Evolutionary conservation across 1,284 basidiomycete genomes (phyloP), one percentile per base, ranked within the genome.

Genomic region (Thecaphora thlaspeos): DNA sequence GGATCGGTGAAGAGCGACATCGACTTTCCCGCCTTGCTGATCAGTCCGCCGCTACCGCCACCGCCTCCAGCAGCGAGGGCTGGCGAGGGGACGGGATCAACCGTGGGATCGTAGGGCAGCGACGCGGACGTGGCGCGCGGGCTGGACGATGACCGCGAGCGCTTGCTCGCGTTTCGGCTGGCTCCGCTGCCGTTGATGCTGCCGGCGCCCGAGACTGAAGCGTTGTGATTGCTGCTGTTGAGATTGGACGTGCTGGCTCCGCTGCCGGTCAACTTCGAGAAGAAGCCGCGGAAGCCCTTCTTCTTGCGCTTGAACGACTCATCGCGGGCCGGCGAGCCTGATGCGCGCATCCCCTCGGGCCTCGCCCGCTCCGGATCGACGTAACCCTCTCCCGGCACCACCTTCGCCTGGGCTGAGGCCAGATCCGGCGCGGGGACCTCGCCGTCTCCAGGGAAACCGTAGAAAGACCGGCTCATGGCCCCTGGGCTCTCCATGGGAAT

Each of bases 361-460:
- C 61, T 52, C 5, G 61, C 61, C 41, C 56, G 46, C 54, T 60
- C 55, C 1, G 61, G 61, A n/a, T 64, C 39, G 36, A 64, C 61
- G 28, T 64, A 64, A 30, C 61, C 57, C 19, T 64, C 54, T 21
- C 57, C 51, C 2, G 54, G 60, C 4, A 57, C 61, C 51, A 64
- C 49, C 22, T 54, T 50, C 18, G 54, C 56, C 36, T 57, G 56
- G 30, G 60, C 54, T 3, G 57, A 48, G 1, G 57, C 53, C 15
- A 57, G 41, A 21, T 60, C 61, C 8, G 56, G 54, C 3, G 55
- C 47, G 24, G 64, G 58, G 28, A 51, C 48, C 1, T 61, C 68
- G 26, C 64, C 68, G 40, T 68, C 65, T 21, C 68, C 70, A 0
- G 70, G 70, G 46, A 68, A 71, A 15, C 70, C 70, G 45, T 68